Percentiles rank a stretch among this genome's conserved stretches.
These are phyloP conservation scores for Aphanoascus verrucosus DNA, from an alignment of 2,329 filamentous ascomycete genomes.

Conservation along the genomic window DNA sequence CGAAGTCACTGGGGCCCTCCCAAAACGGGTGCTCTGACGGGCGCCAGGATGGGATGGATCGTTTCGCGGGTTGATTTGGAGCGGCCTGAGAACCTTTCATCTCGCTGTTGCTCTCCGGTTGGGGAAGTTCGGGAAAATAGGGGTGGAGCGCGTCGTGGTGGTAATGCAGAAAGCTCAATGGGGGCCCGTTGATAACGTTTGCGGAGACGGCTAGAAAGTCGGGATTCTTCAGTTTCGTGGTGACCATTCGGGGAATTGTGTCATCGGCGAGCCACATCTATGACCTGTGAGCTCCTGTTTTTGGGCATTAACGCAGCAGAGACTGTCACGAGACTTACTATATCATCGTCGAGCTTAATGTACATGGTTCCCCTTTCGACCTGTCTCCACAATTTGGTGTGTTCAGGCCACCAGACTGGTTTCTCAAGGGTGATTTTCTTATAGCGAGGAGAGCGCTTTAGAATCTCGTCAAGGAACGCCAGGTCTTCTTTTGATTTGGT, in stretches of 20 bases:
- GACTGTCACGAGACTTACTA: not conserved
- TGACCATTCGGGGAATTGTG: conserved; percentile 5
- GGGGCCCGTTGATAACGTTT: conserved; percentile 9
- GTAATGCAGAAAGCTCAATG: conserved; percentile 8
- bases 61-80: not conserved
- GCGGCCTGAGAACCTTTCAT: not conserved
- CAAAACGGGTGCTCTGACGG: conserved; percentile 13
- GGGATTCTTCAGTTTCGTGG: conserved; percentile 6
- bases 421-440: conserved; percentile 12
- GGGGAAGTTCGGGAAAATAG: conserved; percentile 5
- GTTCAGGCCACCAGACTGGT: conserved; percentile 10
- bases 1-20: conserved; percentile 6
- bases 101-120: not conserved
- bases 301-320: not conserved
- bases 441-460: conserved; percentile 8
- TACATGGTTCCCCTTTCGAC: conserved; percentile 11
- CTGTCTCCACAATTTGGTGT: conserved; percentile 12
- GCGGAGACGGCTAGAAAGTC: conserved; percentile 7
- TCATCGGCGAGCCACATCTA: conserved; percentile 11
- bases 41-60: conserved; percentile 8
- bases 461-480: conserved; percentile 1
- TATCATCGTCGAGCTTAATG: conserved; percentile 9
- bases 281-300: not conserved
- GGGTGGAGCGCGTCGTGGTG: conserved; percentile 10
- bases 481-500: conserved; percentile 2